Percentiles rank a stretch among this genome's conserved stretches.
These are phyloP conservation scores for Primulina huaijiensis DNA, from an alignment of 257 asterid genomes.

Conservation along the genomic window DNA sequence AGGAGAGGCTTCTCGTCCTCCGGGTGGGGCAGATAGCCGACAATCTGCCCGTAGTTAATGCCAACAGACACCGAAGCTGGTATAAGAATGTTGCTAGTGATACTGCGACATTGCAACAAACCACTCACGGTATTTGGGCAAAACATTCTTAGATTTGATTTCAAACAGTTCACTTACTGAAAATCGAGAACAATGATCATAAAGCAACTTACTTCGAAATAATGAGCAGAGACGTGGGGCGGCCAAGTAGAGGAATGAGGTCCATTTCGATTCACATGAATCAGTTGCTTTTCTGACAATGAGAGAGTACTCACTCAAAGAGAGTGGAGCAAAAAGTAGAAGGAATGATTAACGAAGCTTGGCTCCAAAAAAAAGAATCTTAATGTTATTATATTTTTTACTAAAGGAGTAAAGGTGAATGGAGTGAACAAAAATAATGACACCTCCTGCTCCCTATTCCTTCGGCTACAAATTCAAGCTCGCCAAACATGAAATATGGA, in stretches of 20 bases:
- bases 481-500: background rate
- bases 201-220: background rate
- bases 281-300: background rate
- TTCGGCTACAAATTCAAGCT: background rate
- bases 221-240: background rate
- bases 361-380: background rate
- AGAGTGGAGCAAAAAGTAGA: background rate
- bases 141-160: too few species aligned
- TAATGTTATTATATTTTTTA: too few species aligned
- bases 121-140: too few species aligned
- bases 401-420: background rate
- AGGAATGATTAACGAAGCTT: background rate
- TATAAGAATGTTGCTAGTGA: constrained; percentile 28
- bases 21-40: constrained; percentile 76
- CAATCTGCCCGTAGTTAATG: constrained; percentile 84
- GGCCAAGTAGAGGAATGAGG: background rate
- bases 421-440: too few species aligned
- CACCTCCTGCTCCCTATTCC: background rate
- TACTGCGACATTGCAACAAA: background rate
- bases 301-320: background rate
- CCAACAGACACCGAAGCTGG: constrained; percentile 40
- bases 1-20: constrained; percentile 57
- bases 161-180: too few species aligned
- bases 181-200: too few species aligned
- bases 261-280: background rate